Evolutionary conservation across 2,329 filamentous ascomycete species (phyloP), one percentile per base, ranked within the genome.

Genomic region (Nemania serpens): DNA sequence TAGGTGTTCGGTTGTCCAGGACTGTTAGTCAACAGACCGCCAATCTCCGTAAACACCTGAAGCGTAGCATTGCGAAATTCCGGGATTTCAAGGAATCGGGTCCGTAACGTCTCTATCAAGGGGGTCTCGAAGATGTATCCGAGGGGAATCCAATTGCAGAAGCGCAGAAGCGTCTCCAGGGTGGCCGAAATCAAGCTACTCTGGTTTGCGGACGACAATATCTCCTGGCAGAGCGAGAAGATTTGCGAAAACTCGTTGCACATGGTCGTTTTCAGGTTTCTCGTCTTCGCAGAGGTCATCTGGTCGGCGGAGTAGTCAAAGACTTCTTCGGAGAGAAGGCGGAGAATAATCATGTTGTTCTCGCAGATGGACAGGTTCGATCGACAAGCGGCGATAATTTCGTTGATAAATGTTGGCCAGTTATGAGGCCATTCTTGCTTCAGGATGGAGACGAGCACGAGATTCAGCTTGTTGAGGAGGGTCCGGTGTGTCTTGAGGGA

Each of bases 341-440:
- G 89, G 69, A 99, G 85, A 70, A 99, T 98, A 66, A 91, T 93
- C 95, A 99, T 99, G 83, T 99, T 99, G 82, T 99, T 99, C 81
- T 99, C 95, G 85, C 96, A 99, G 71, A 99, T 96, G 39, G 94
- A 95, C 55, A 99, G 82, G 77, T 91, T 97, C 69, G 91, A 94
- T 75, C 96, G 93, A 79, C 93, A 98, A 58, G 95, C 94, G 20
- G 92, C 90, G 71, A 99, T 93, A 77, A 99, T 99, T 81, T 99
- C 95, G 82, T 98, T 98, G 84, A 99, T 98, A 78, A 99, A 99
- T 18, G 93, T 97, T 11, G 96, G 95, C 95, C 96, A 99, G 82
- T 99, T 96, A 79, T 98, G 94, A 59, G 95, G 95, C 95, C 95
- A 99, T 79, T 99, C 95, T 79, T 99, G 95, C 84, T 99, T 99